Evolutionary conservation across 2,329 filamentous ascomycete genomes (phyloP), one percentile per base, ranked within the genome.

Genomic region (Mycogone perniciosa): DNA sequence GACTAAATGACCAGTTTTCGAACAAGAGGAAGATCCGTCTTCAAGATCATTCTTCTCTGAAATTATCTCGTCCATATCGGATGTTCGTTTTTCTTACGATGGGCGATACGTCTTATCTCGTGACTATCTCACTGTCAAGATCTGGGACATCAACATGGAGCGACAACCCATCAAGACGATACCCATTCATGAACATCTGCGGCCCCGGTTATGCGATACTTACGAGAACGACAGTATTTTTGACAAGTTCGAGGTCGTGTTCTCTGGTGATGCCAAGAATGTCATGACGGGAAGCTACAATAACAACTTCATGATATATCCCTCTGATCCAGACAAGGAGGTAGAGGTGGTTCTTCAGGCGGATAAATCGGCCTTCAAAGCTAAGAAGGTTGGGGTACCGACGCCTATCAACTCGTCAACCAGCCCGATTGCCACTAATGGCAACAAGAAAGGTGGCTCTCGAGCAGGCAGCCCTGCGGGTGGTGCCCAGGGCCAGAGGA

Each of bases 261-360:
- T 99, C 74, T 97, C 92, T 2, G 93, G 93, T 27, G 92, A 97
- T 69, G 89, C 90, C 37, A 95, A 96, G 79, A 97, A 99, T 62
- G 93, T 97, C 59, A 99, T 99, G 93, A 99, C 93, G 5, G 93
- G 93, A 61, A 96, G 90, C 67, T 99, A 99, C 77, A 99, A 99
- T 80, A 99, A 99, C 76, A 99, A 99, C 75, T 97, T 99, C 77
- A 99, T 99, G 93, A 99, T 99, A 65, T 99, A 97, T 69, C 93
- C 93, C 4, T 93, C 91, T 29, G 92, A 97, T 63, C 88, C 91
- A 6, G 89, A 92, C 59, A 95, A 95, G 73, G 93, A 99, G 67
- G 92, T 92, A 3, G 93, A 99, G 70, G 91, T 99, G 44, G 93
- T 99, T 43, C 76, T 99, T 51, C 93, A 99, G 70, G 93, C 93